A percentile compares a stretch with the other conserved stretches of the same genome.
These are phyloP conservation scores for Trichoderma aggressivum DNA, from an alignment of 2,329 filamentous ascomycete species.

Conservation along the genomic window DNA sequence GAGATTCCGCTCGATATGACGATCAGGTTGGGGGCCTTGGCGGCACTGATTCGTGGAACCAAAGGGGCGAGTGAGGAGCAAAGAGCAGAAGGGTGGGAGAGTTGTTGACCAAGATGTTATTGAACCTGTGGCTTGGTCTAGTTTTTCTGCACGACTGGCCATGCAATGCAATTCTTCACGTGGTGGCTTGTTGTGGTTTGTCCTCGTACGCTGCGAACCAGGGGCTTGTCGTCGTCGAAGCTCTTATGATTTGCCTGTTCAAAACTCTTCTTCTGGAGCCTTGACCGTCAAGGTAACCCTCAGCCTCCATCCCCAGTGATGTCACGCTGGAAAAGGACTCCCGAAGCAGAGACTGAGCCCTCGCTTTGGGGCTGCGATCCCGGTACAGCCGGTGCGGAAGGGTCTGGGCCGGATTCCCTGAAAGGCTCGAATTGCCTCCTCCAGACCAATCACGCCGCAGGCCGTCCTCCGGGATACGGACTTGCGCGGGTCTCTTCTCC, in stretches of 20 bases:
- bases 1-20: slow-evolving; percentile 12
- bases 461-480: slow-evolving; percentile 15
- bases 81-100: background rate
- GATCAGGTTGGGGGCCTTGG: slow-evolving; percentile 11
- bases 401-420: slow-evolving; percentile 1
- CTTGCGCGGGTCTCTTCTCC: background rate
- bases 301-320: background rate
- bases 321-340: background rate
- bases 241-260: background rate
- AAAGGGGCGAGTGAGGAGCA: slow-evolving; percentile 3
- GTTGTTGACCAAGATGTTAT: background rate
- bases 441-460: slow-evolving; percentile 11
- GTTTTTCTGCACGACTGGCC: background rate
- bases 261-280: background rate
- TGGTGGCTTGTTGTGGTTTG: slow-evolving; percentile 8
- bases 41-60: slow-evolving; percentile 5
- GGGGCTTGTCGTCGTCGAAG: background rate
- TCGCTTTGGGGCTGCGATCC: background rate
- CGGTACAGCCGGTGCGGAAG: slow-evolving; percentile 2
- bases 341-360: background rate
- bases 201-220: background rate
- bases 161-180: background rate
- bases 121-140: background rate
- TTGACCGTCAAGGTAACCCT: background rate
- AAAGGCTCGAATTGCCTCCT: background rate